A percentile compares a stretch with the other conserved stretches of the same genome.
Conservation (phyloP, 2,329 filamentous ascomycete species). For the Penicillium decumbens region DNA sequence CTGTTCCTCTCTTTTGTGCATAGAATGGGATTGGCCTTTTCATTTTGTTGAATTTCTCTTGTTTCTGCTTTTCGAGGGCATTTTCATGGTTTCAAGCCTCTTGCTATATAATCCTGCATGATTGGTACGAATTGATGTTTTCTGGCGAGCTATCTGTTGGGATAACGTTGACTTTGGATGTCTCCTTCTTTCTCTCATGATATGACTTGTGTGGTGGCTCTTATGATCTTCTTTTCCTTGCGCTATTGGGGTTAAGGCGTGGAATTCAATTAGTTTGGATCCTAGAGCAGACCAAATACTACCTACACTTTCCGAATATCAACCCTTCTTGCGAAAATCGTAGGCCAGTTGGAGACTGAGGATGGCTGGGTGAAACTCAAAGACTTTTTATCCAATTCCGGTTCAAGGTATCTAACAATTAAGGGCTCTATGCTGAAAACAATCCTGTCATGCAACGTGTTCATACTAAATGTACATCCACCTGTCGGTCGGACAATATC, state of each 20-base stretch:
- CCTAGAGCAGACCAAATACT: background rate
- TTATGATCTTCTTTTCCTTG: background rate
- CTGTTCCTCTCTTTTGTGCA: conserved; percentile 13
- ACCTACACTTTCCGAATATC: background rate
- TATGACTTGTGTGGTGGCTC: background rate
- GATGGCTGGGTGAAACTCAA: background rate
- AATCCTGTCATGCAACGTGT: conserved; percentile 16
- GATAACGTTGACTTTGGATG: background rate
- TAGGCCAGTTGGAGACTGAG: background rate
- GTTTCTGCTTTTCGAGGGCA: background rate
- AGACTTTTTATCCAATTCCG: conserved; percentile 13
- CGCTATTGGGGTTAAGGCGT: background rate
- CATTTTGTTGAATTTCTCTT: background rate
- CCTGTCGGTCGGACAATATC: background rate
- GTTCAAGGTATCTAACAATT: conserved; percentile 18
- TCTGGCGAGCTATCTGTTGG: background rate
- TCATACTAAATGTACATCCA: conserved; percentile 11
- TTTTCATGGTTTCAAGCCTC: conserved; percentile 1
- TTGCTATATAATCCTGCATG: conserved; percentile 13
- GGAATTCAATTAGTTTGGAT: background rate
- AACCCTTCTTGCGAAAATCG: background rate
- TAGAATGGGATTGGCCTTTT: conserved; percentile 12
- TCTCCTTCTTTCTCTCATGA: background rate
- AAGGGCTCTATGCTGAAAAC: conserved; percentile 16
- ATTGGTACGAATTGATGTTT: conserved; percentile 17